Conservation (phyloP, 2,329 filamentous ascomycete species). For the Lizonia empirigonia region DNA sequence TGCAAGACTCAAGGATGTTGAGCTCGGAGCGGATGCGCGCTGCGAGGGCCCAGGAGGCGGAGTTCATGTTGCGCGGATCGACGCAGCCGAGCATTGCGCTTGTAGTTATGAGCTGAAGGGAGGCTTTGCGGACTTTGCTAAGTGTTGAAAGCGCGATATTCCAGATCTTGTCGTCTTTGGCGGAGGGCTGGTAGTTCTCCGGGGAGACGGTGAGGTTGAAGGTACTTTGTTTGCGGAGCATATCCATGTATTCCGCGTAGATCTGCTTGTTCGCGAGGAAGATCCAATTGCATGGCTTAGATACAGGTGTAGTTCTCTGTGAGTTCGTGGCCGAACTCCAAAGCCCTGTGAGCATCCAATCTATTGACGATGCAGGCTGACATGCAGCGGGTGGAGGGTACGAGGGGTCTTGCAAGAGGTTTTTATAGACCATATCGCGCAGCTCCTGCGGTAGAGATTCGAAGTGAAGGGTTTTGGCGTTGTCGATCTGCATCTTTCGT, state of each 20-base stretch:
- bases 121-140: constrained; percentile 31
- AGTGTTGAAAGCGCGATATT: constrained; percentile 30
- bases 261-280: constrained; percentile 31
- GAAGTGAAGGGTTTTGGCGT: constrained; percentile 35
- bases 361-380: constrained; percentile 19
- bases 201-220: constrained; percentile 43
- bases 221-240: constrained; percentile 38
- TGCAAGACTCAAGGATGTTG: constrained; percentile 24
- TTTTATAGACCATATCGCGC: constrained; percentile 41
- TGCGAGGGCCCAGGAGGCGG: constrained; percentile 40
- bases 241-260: constrained; percentile 42
- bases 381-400: constrained; percentile 31
- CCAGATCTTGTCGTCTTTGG: constrained; percentile 32
- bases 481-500: constrained; percentile 29
- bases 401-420: constrained; percentile 38
- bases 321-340: not conserved
- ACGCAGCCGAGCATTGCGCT: constrained; percentile 44
- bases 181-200: constrained; percentile 31
- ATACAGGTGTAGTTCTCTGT: not conserved
- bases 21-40: constrained; percentile 34
- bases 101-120: constrained; percentile 42
- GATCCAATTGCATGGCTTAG: constrained; percentile 7
- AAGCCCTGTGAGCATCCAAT: constrained; percentile 24
- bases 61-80: constrained; percentile 44
- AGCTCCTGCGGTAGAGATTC: constrained; percentile 40